phyloP scores from a whole-genome alignment of 352 stramenopile genomes.

The Pythium chondricola region DNA sequence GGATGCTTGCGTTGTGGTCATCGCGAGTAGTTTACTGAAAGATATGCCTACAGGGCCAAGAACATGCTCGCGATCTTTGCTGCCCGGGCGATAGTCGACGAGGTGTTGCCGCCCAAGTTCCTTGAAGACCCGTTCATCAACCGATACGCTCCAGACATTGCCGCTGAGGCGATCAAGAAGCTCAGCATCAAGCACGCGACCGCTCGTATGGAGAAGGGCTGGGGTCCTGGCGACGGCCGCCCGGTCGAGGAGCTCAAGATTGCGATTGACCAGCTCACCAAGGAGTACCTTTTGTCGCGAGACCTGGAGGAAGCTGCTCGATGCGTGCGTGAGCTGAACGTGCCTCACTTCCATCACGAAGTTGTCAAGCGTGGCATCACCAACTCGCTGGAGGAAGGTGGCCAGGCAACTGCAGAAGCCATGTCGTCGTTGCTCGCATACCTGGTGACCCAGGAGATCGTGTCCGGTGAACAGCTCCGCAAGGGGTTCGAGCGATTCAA shows the following conservation, averaged over 20 bases:
- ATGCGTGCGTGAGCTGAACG: constrained; percentile 92
- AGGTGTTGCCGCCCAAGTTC: constrained; percentile 97
- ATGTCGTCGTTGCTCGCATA: constrained; percentile 39
- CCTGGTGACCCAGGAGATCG: constrained; percentile 37
- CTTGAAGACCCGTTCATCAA: constrained; percentile 95
- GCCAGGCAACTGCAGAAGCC: constrained; percentile 25
- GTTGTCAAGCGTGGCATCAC: constrained; percentile 84
- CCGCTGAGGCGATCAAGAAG: constrained; percentile 94
- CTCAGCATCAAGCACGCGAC: constrained; percentile 96
- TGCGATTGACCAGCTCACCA: constrained; percentile 93
- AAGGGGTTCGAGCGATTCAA: constrained; percentile 86
- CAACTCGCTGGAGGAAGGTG: constrained; percentile 39
- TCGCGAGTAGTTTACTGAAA: too few relatives aligned
- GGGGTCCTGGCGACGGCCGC: constrained; percentile 93
- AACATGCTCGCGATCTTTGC: constrained; percentile 96
- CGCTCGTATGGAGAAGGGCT: constrained; percentile 94
- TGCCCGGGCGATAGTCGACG: constrained; percentile 96
- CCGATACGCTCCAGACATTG: constrained; percentile 91
- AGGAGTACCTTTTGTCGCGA: constrained; percentile 94
- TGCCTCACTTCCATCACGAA: constrained; percentile 96
- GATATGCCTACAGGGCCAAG: constrained; percentile 35
- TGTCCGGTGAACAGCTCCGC: constrained; percentile 44
- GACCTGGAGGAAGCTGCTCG: constrained; percentile 94
- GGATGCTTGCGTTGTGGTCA: too few relatives aligned
- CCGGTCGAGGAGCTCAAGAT: constrained; percentile 91